Evolutionary conservation across 2,329 filamentous ascomycete genomes (phyloP).

Genomic region (Diatrype stigma): DNA sequence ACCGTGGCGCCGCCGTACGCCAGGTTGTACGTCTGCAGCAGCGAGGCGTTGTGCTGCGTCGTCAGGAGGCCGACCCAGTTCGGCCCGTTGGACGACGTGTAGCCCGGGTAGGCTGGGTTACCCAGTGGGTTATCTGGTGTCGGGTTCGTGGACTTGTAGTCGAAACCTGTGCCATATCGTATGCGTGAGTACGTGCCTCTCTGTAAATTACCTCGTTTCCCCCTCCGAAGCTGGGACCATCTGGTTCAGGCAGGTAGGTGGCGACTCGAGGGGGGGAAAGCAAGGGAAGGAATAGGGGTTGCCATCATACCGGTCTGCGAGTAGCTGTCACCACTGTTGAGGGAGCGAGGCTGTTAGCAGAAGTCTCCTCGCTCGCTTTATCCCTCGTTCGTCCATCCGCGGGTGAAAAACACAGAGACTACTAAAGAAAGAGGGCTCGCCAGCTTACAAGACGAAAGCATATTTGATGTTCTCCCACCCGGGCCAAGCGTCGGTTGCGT

Average conservation of each 20-base stretch:
- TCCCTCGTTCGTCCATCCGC: too few species aligned
- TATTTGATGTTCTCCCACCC: constrained; percentile 35
- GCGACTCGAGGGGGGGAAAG: neutral
- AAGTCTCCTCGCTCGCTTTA: too few species aligned
- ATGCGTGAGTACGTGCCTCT: neutral
- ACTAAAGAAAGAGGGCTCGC: neutral
- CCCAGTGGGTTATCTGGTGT: constrained; percentile 54
- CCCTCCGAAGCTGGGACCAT: too few species aligned
- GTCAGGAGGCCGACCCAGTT: constrained; percentile 51
- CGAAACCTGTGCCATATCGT: constrained; percentile 39
- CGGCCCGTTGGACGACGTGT: constrained; percentile 43
- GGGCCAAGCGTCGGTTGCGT: constrained; percentile 23
- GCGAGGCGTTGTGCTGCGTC: constrained; percentile 40
- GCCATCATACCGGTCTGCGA: constrained; percentile 24
- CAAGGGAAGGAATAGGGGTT: neutral
- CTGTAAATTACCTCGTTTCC: too few species aligned
- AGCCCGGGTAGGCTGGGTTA: constrained; percentile 53
- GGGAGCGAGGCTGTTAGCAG: too few species aligned
- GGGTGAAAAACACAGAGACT: too few species aligned
- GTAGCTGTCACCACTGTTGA: constrained; percentile 29
- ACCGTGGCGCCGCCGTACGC: constrained; percentile 52
- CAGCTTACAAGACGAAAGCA: constrained; percentile 38
- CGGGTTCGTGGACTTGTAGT: constrained; percentile 47
- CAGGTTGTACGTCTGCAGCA: constrained; percentile 48
- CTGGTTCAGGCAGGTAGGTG: too few species aligned